phyloP scores from a whole-genome alignment of 1,139 yeast species.

The Hyphopichia buzzinii region DNA sequence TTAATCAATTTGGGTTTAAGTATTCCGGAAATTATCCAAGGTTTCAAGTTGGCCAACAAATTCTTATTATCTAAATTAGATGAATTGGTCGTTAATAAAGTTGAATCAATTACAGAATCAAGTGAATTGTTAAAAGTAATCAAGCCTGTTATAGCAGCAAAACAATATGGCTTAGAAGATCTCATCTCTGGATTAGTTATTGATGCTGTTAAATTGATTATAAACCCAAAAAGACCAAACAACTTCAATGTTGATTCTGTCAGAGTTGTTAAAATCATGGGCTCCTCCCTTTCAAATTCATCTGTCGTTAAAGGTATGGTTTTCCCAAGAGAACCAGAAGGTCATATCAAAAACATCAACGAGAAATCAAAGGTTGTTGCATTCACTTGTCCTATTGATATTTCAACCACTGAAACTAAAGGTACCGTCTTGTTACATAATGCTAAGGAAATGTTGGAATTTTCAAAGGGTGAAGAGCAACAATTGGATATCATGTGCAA shows the following conservation, averaged over 20 bases:
- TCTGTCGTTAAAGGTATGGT: slow-evolving; percentile 96
- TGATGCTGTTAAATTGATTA: slow-evolving; percentile 77
- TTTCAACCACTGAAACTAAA: slow-evolving; percentile 92
- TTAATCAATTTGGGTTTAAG: slow-evolving; percentile 81
- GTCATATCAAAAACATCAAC: slow-evolving; percentile 65
- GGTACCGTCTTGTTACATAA: slow-evolving; percentile 94
- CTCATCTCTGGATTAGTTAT: slow-evolving; percentile 74
- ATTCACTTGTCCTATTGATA: slow-evolving; percentile 91
- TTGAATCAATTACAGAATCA: slow-evolving; percentile 55
- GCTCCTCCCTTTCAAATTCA: slow-evolving; percentile 71
- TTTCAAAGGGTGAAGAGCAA: slow-evolving; percentile 93
- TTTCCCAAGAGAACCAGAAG: slow-evolving; percentile 95
- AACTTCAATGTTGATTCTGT: slow-evolving; percentile 85
- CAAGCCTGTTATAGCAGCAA: slow-evolving; percentile 86
- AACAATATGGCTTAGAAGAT: slow-evolving; percentile 89
- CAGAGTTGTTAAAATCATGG: slow-evolving; percentile 96
- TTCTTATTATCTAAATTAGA: slow-evolving; percentile 71
- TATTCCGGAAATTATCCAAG: slow-evolving; percentile 87
- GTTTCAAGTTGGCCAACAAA: slow-evolving; percentile 79
- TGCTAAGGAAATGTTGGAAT: slow-evolving; percentile 95
- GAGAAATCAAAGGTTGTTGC: slow-evolving; percentile 81
- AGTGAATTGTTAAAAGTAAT: slow-evolving; percentile 70
- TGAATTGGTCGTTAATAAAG: slow-evolving; percentile 58
- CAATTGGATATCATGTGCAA: slow-evolving; percentile 86
- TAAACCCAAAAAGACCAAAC: slow-evolving; percentile 62